A percentile compares a stretch with the other conserved stretches of the same genome.
phyloP scores from a whole-genome alignment of 2,329 filamentous ascomycete species.

The Aplosporella prunicola region DNA sequence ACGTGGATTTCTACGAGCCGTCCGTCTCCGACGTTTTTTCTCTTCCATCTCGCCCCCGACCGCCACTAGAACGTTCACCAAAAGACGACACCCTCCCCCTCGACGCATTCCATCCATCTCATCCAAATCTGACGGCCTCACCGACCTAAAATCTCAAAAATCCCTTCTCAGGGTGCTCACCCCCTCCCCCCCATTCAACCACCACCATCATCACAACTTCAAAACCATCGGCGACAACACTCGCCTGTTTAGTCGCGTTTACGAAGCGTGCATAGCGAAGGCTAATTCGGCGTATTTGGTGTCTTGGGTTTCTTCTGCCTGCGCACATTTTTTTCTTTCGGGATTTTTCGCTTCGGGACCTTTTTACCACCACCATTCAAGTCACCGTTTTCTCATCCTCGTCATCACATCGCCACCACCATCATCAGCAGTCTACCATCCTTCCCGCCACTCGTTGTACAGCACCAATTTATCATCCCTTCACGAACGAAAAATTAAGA shows the following conservation, averaged over 20 bases:
- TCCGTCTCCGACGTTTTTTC: no score
- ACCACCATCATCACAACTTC: background rate
- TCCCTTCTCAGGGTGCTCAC: no score
- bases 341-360: constrained; percentile 4
- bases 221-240: constrained; percentile 1
- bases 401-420: constrained; percentile 1
- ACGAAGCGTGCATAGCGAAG: constrained; percentile 12
- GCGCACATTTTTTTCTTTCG: constrained; percentile 6
- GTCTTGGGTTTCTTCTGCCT: no score
- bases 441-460: constrained; percentile 8
- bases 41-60: no score
- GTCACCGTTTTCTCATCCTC: no score
- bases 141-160: no score
- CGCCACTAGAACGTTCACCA: no score
- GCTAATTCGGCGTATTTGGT: constrained; percentile 8
- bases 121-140: background rate
- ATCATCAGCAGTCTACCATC: no score
- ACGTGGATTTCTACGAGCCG: no score
- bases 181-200: background rate
- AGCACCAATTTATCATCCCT: constrained; percentile 8
- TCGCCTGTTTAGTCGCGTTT: constrained; percentile 8
- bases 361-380: no score
- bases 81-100: background rate
- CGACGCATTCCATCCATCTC: background rate
- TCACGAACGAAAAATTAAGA: no score